Conservation (phyloP, 1,284 basidiomycete species). For the Agaricales sp. region DNA sequence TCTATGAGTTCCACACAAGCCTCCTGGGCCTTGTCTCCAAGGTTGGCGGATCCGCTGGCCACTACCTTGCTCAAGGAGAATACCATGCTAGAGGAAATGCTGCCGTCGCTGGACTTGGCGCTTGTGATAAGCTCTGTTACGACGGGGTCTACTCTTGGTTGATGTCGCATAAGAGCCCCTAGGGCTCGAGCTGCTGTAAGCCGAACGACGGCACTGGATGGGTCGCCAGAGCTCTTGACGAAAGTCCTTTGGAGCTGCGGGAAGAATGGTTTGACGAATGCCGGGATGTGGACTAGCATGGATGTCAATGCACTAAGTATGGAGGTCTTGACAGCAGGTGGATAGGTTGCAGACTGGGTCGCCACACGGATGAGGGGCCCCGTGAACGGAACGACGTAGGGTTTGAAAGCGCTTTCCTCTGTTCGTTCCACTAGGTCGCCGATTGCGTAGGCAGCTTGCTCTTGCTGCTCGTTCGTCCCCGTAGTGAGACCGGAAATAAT, state of each 20-base stretch:
- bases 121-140: conserved; percentile 80
- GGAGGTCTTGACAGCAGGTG: conserved; percentile 84
- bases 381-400: conserved; percentile 93
- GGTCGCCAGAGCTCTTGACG: conserved; percentile 86
- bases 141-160: conserved; percentile 79
- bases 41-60: conserved; percentile 59
- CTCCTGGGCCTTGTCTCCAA: conserved; percentile 70
- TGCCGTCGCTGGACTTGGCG: conserved; percentile 59
- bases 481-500: conserved; percentile 82
- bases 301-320: conserved; percentile 77
- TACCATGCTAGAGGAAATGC: conserved; percentile 67
- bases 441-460: conserved; percentile 92
- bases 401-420: conserved; percentile 84
- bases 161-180: conserved; percentile 88
- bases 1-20: conserved; percentile 66
- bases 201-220: conserved; percentile 72
- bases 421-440: conserved; percentile 92
- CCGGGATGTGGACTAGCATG: conserved; percentile 78
- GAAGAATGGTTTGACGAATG: conserved; percentile 96
- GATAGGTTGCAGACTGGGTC: conserved; percentile 79
- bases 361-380: conserved; percentile 94
- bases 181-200: conserved; percentile 77
- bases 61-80: conserved; percentile 75
- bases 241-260: conserved; percentile 96
- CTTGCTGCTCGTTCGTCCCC: conserved; percentile 77